A percentile compares a stretch with the other conserved stretches of the same genome.
These are phyloP conservation scores for Trichoderma harzianum DNA, from an alignment of 2,329 filamentous ascomycete genomes.

Conservation along the genomic window DNA sequence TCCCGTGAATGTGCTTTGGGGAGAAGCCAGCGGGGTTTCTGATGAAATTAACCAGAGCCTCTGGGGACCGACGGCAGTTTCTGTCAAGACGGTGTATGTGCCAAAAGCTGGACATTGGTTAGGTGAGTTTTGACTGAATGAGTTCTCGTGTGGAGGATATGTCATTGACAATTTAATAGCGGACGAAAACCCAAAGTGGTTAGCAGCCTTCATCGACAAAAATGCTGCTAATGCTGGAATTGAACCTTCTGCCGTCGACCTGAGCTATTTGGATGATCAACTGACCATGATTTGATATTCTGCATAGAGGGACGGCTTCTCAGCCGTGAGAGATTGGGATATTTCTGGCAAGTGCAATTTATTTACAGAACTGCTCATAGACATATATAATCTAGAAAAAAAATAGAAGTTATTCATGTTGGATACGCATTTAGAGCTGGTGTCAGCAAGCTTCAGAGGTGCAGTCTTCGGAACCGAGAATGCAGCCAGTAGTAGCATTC, in stretches of 20 bases:
- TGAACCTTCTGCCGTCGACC: not conserved
- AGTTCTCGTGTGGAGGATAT: not conserved
- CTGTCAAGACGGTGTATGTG: not conserved
- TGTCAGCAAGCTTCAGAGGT: rapidly evolving
- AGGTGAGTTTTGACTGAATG: not conserved
- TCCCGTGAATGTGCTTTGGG: constrained; percentile 26
- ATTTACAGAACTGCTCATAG: not conserved
- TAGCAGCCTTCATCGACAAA: not conserved
- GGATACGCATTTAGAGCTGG: not conserved
- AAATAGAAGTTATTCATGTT: not conserved
- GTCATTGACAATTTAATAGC: not conserved
- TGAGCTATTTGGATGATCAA: not conserved
- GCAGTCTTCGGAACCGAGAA: not conserved
- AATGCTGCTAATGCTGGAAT: not conserved
- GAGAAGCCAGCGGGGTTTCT: constrained; percentile 28
- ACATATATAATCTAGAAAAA: not conserved
- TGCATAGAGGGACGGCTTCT: not conserved
- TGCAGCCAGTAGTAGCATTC: not conserved
- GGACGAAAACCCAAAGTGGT: constrained; percentile 6
- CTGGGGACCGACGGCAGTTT: constrained; percentile 5
- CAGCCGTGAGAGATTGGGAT: too few relatives aligned
- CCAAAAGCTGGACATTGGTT: constrained; percentile 6
- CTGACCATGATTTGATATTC: not conserved
- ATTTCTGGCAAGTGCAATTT: not conserved
- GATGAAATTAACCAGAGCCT: not conserved